Evolutionary conservation across 2,329 filamentous ascomycete species (phyloP).

Genomic region (Venturia effusa): DNA sequence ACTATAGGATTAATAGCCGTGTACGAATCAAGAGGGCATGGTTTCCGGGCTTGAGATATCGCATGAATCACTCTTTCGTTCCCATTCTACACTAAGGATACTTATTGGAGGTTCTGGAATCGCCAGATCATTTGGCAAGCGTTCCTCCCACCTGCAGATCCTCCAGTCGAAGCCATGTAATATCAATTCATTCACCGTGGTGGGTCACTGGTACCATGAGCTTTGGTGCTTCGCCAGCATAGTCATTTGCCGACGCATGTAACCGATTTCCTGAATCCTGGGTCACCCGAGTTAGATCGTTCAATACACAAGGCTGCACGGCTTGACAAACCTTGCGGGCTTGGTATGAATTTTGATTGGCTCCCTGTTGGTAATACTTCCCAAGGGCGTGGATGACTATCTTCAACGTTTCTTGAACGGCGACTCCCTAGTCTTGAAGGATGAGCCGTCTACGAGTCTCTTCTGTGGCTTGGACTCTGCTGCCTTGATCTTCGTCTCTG

Average conservation of each 20-base stretch:
- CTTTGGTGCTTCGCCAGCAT: no score
- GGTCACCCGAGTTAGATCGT: background rate
- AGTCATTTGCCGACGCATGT: no score
- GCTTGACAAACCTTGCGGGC: background rate
- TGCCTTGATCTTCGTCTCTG: background rate
- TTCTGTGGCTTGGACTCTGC: background rate
- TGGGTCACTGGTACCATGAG: no score
- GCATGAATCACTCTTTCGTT: background rate
- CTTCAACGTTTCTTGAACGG: background rate
- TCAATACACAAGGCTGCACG: background rate
- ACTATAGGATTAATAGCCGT: background rate
- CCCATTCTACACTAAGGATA: no score
- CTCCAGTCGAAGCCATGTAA: background rate
- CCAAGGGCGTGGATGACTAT: background rate
- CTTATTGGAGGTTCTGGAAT: no score
- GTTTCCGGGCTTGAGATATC: background rate
- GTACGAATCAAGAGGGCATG: background rate
- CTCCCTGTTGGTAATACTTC: no score
- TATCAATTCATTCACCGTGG: background rate
- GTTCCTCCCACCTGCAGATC: background rate
- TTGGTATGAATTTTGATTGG: background rate
- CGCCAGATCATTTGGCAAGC: background rate
- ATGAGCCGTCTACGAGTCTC: background rate
- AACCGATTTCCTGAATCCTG: background rate
- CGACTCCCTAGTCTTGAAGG: background rate